A percentile compares a stretch with the other conserved stretches of the same genome.
phyloP scores from a whole-genome alignment of 78 protist species.

The Carpediemonas membranifera region DNA sequence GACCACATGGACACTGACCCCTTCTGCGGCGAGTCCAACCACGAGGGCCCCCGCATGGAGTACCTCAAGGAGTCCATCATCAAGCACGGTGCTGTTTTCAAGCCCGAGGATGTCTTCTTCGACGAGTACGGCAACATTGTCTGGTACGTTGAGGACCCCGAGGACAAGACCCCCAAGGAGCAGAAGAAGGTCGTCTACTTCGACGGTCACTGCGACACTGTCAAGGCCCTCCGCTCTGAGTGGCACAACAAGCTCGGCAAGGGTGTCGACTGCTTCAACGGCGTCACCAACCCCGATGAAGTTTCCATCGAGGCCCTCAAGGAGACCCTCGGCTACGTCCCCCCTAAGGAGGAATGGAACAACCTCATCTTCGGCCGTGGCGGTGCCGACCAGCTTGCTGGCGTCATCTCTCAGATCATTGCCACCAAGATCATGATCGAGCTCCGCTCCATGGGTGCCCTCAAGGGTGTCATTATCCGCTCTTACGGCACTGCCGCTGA shows the following conservation, averaged over 20 bases:
- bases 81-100: conserved; percentile 11
- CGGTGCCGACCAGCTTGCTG: conserved; percentile 38
- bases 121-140: conserved; percentile 36
- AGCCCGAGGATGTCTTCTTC: conserved; percentile 32
- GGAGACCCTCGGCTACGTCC: conserved; percentile 21
- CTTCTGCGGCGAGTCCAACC: conserved; percentile 27
- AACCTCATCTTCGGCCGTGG: conserved; percentile 38
- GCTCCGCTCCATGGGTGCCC: conserved; percentile 10
- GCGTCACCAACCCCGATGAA: conserved; percentile 12
- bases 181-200: conserved; percentile 35
- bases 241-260: conserved; percentile 31
- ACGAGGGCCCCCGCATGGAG: conserved; percentile 39
- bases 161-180: conserved; percentile 16
- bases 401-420: conserved; percentile 36
- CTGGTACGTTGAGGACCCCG: conserved; percentile 22
- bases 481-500: conserved; percentile 37
- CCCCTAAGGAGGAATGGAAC: conserved; percentile 28
- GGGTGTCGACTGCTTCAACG: conserved; percentile 34
- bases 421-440: conserved; percentile 31
- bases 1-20: conserved; percentile 25
- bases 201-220: conserved; percentile 50
- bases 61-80: conserved; percentile 22
- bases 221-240: conserved; percentile 25
- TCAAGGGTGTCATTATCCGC: conserved; percentile 29
- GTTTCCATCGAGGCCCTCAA: conserved; percentile 15